Conservation (phyloP, 1,284 basidiomycete species). For the Irpex sp. region DNA sequence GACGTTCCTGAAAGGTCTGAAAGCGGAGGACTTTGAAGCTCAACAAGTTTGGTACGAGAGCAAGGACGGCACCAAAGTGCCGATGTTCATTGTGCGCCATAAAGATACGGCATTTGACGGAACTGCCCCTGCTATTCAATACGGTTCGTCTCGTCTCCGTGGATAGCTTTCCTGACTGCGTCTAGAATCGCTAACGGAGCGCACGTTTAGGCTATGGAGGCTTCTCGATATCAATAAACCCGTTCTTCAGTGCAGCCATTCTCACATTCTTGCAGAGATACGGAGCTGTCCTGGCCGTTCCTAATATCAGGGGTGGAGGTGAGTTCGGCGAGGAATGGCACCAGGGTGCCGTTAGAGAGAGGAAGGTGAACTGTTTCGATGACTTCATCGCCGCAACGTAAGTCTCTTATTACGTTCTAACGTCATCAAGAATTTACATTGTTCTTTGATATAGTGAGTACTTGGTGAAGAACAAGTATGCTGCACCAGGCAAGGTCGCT, state of each 20-base stretch:
- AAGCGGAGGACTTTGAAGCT: conserved; percentile 68
- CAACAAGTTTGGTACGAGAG: conserved; percentile 78
- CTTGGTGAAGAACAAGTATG: conserved; percentile 71
- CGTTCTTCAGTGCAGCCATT: conserved; percentile 70
- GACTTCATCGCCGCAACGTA: conserved; percentile 81
- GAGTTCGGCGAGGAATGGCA: conserved; percentile 88
- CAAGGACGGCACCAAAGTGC: conserved; percentile 80
- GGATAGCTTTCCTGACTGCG: not conserved
- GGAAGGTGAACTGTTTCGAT: conserved; percentile 79
- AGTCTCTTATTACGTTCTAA: conserved; percentile 21
- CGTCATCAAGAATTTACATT: not conserved
- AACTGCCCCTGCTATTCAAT: conserved; percentile 76
- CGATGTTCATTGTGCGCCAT: conserved; percentile 85
- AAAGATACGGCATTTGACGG: conserved; percentile 73
- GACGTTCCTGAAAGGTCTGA: conserved; percentile 63
- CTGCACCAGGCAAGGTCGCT: conserved; percentile 67
- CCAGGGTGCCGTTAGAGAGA: conserved; percentile 63
- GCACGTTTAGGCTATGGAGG: conserved; percentile 68
- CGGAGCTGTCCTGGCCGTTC: conserved; percentile 70
- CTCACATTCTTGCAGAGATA: conserved; percentile 78
- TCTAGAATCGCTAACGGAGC: not conserved
- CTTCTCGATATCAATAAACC: conserved; percentile 70
- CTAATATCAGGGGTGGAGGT: conserved; percentile 78
- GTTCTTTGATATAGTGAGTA: conserved; percentile 45
- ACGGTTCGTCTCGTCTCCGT: conserved; percentile 47